These are phyloP conservation scores for Coriolopsis trogii DNA, from an alignment of 1,284 basidiomycete genomes.

Conservation along the genomic window DNA sequence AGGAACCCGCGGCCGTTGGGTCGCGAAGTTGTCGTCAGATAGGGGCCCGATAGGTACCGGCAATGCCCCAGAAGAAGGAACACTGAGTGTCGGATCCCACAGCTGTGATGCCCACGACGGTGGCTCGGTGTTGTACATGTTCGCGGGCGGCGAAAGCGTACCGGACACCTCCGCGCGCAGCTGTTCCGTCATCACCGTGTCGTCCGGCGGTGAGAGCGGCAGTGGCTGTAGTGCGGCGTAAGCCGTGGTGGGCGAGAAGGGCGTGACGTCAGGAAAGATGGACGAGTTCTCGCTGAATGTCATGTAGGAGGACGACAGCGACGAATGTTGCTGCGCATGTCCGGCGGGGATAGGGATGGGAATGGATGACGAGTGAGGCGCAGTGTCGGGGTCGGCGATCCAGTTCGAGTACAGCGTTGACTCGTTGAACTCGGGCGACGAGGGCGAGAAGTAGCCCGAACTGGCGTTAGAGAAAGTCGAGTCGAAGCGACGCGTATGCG, in stretches of 20 bases:
- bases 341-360: conserved; percentile 65
- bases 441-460: conserved; percentile 37
- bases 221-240: conserved; percentile 63
- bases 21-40: conserved; percentile 35
- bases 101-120: conserved; percentile 64
- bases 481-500: conserved; percentile 28
- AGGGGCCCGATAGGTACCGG: conserved; percentile 28
- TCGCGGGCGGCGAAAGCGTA: conserved; percentile 60
- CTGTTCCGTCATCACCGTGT: conserved; percentile 31
- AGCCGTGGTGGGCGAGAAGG: conserved; percentile 57
- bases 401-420: conserved; percentile 51
- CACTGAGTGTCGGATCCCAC: conserved; percentile 45
- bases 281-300: conserved; percentile 38
- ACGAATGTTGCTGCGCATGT: conserved; percentile 39
- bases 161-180: conserved; percentile 35
- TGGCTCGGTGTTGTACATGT: conserved; percentile 45
- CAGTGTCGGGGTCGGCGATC: conserved; percentile 57
- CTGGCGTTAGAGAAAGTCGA: conserved; percentile 24
- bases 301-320: conserved; percentile 27
- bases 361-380: conserved; percentile 44
- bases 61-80: conserved; percentile 21
- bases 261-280: conserved; percentile 48
- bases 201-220: conserved; percentile 54
- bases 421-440: conserved; percentile 43
- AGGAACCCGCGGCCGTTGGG: conserved; percentile 32